phyloP scores from a whole-genome alignment of 2,329 filamentous ascomycete species.

The Aplosporella prunicola region DNA sequence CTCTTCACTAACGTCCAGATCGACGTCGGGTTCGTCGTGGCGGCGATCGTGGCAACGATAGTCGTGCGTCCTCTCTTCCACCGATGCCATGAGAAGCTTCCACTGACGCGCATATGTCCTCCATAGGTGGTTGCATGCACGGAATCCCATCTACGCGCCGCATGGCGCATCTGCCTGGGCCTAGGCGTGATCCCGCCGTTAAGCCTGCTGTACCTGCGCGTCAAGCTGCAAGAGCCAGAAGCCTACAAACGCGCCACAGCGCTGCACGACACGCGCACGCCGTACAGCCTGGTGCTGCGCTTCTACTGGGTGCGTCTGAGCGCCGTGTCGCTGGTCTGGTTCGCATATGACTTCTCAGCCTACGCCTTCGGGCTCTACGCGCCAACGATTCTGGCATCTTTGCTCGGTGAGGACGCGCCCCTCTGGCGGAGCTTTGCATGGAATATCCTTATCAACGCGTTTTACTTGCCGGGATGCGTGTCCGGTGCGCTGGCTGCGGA shows the following conservation, averaged over 20 bases:
- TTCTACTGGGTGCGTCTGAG: conserved; percentile 48
- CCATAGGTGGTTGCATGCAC: conserved; percentile 41
- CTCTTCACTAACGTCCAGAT: conserved; percentile 86
- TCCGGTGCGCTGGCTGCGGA: conserved; percentile 70
- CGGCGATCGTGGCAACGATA: conserved; percentile 66
- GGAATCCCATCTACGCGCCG: conserved; percentile 57
- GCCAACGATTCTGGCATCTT: conserved; percentile 58
- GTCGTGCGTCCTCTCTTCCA: conserved; percentile 32
- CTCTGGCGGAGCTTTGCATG: conserved; percentile 77
- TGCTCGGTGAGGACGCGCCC: conserved; percentile 50
- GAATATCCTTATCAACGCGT: conserved; percentile 80
- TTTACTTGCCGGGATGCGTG: conserved; percentile 77
- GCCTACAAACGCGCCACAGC: conserved; percentile 43
- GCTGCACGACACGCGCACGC: conserved; percentile 37
- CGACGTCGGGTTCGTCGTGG: conserved; percentile 72
- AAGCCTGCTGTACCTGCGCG: conserved; percentile 47
- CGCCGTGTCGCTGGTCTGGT: conserved; percentile 48
- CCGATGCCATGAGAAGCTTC: not conserved
- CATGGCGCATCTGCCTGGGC: conserved; percentile 75
- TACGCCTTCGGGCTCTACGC: conserved; percentile 86
- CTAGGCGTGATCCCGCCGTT: conserved; percentile 38
- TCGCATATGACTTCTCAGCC: conserved; percentile 58
- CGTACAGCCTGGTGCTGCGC: conserved; percentile 35
- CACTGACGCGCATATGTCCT: not conserved
- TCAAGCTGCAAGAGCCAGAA: conserved; percentile 44